These are phyloP conservation scores for Dendrobium catenatum DNA, from an alignment of 106 monocot species.

Conservation along the genomic window DNA sequence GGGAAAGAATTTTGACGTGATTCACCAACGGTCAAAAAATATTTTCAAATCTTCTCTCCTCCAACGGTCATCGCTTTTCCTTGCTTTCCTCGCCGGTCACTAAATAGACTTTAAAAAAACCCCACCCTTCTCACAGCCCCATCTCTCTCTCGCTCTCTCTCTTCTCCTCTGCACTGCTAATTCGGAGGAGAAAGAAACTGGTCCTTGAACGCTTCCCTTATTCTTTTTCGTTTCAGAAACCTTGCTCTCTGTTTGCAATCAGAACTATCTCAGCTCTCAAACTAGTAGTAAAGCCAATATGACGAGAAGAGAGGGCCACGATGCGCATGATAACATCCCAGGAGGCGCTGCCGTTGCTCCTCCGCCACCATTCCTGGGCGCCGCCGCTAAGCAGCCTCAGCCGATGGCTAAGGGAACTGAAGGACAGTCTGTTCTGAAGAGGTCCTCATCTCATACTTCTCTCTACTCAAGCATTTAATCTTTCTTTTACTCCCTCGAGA, in stretches of 20 bases:
- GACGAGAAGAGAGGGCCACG: slow-evolving; percentile 28
- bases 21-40: not conserved
- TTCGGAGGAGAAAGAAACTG: not conserved
- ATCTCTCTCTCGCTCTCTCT: not conserved
- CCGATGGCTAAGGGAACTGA: slow-evolving; percentile 43
- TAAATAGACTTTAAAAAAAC: not conserved
- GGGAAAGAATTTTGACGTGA: not conserved
- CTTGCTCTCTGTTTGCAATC: not conserved
- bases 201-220: not conserved
- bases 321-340: slow-evolving; percentile 38
- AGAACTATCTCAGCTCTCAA: slow-evolving; percentile 2
- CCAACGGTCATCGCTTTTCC: not conserved
- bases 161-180: not conserved
- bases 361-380: slow-evolving; percentile 5
- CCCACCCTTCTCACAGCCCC: not conserved
- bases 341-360: slow-evolving; percentile 16
- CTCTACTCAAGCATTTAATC: not conserved
- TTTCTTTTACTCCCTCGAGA: not conserved
- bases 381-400: slow-evolving; percentile 36
- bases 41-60: not conserved
- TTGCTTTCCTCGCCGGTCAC: not conserved
- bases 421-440: slow-evolving; percentile 63
- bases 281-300: not conserved
- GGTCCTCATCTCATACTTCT: slow-evolving; percentile 26
- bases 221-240: not conserved